Evolutionary conservation across 352 stramenopile genomes (phyloP).

Genomic region (Aphanomyces astaci): DNA sequence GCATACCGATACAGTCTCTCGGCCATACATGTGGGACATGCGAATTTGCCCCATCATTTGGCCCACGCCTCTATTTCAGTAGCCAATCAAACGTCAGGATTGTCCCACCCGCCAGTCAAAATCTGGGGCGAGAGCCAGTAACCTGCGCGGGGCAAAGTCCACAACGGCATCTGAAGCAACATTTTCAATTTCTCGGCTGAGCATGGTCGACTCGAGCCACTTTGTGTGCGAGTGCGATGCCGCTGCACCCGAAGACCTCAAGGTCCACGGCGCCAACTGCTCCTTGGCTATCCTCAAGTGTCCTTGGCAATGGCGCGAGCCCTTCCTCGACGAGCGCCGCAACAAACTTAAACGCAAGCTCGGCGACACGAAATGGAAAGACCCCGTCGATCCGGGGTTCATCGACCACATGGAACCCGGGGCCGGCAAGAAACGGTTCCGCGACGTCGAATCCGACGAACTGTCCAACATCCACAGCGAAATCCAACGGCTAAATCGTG

Average conservation of each 20-base stretch:
- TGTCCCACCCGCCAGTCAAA: background rate
- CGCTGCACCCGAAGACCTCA: background rate
- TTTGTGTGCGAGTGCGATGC: slow-evolving; percentile 11
- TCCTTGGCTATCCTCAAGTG: slow-evolving; percentile 74
- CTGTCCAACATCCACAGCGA: slow-evolving; percentile 76
- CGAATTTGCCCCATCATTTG: background rate
- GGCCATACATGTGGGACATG: background rate
- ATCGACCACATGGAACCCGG: slow-evolving; percentile 73
- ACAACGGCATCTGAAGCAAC: background rate
- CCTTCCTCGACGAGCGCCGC: slow-evolving; percentile 75
- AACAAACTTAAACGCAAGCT: slow-evolving; percentile 78
- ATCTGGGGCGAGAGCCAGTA: slow-evolving; percentile 16
- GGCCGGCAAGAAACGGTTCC: slow-evolving; percentile 73
- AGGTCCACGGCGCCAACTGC: slow-evolving; percentile 19
- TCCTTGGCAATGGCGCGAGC: slow-evolving; percentile 79
- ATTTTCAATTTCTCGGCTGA: too few species aligned
- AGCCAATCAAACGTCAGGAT: background rate
- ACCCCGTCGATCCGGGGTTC: slow-evolving; percentile 79
- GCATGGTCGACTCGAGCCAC: slow-evolving; percentile 5
- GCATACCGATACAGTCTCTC: background rate
- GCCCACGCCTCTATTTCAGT: background rate
- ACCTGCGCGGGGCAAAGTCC: background rate
- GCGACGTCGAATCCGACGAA: slow-evolving; percentile 61
- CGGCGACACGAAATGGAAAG: slow-evolving; percentile 74
- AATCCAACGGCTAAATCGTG: slow-evolving; percentile 71